Evolutionary conservation across 2,329 filamentous ascomycete genomes (phyloP).

Genomic region (Fusarium nematophilum): DNA sequence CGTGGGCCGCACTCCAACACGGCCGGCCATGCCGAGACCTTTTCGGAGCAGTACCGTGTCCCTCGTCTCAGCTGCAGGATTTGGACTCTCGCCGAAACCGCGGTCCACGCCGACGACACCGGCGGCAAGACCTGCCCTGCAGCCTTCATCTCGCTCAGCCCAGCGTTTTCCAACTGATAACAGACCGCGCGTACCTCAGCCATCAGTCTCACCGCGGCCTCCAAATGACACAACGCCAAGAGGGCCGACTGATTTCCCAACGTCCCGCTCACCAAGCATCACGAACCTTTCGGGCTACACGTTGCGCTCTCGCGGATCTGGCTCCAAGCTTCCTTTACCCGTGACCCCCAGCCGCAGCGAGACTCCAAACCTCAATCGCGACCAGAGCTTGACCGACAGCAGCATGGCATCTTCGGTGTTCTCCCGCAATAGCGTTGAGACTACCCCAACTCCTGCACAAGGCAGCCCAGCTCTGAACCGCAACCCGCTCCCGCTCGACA

Average conservation of each 20-base stretch:
- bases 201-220: conserved; percentile 20
- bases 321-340: conserved; percentile 53
- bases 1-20: conserved; percentile 26
- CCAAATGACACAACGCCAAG: conserved; percentile 11
- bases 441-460: conserved; percentile 47
- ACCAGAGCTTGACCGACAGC: conserved; percentile 56
- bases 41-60: conserved; percentile 31
- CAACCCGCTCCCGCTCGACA: conserved; percentile 19
- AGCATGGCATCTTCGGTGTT: conserved; percentile 57
- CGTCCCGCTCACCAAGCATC: conserved; percentile 42
- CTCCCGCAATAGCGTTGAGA: conserved; percentile 51
- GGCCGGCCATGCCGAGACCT: conserved; percentile 33
- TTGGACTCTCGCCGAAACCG: conserved; percentile 36
- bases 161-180: conserved; percentile 27
- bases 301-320: conserved; percentile 51
- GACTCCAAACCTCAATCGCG: conserved; percentile 50
- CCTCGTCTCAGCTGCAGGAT: conserved; percentile 18
- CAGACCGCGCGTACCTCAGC: conserved; percentile 19
- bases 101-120: conserved; percentile 42
- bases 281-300: conserved; percentile 43
- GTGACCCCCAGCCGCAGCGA: conserved; percentile 52
- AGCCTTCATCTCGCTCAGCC: conserved; percentile 30
- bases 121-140: conserved; percentile 30
- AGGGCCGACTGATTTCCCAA: conserved; percentile 25
- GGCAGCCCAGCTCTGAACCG: conserved; percentile 46